Percentiles rank a stretch among this genome's conserved stretches.
phyloP scores from a whole-genome alignment of 768 basidiomycete species.

The Boletus vermiculosoides region DNA sequence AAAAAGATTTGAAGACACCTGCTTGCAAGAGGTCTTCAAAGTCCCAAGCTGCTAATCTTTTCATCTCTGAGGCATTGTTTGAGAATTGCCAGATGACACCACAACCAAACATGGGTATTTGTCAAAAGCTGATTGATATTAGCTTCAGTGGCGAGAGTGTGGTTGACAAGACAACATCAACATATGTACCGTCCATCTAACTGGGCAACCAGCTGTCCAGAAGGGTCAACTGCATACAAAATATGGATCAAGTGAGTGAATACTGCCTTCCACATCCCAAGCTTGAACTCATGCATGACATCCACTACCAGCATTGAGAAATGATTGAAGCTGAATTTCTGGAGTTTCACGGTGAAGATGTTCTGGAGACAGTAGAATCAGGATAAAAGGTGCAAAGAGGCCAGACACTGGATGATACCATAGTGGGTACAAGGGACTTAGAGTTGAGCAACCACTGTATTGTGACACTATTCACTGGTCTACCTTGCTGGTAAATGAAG shows the following conservation, averaged over 20 bases:
- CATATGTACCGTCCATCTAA: slow-evolving; percentile 28
- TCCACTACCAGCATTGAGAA: slow-evolving; percentile 34
- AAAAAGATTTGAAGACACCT: neutral
- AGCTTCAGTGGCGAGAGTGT: too few relatives aligned
- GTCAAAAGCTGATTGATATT: slow-evolving; percentile 3
- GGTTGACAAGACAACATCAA: too few relatives aligned
- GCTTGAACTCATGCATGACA: slow-evolving; percentile 41
- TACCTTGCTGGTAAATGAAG: neutral
- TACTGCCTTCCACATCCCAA: slow-evolving; percentile 34
- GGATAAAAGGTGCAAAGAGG: neutral
- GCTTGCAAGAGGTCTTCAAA: slow-evolving; percentile 31
- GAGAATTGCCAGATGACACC: slow-evolving; percentile 23
- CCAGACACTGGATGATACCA: neutral
- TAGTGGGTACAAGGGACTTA: neutral
- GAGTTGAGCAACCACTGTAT: neutral
- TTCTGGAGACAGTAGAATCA: neutral
- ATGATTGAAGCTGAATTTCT: slow-evolving; percentile 14
- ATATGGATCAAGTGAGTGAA: slow-evolving; percentile 37
- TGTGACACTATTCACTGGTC: neutral
- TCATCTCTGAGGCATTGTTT: slow-evolving; percentile 20
- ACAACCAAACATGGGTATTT: slow-evolving; percentile 26
- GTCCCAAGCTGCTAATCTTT: slow-evolving; percentile 23
- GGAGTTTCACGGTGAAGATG: neutral
- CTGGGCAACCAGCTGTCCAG: slow-evolving; percentile 10
- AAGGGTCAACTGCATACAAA: slow-evolving; percentile 12